Percentiles rank a stretch among this genome's conserved stretches.
phyloP scores from a whole-genome alignment of 495 filamentous ascomycete genomes.

The Aspergillus avenaceus region DNA sequence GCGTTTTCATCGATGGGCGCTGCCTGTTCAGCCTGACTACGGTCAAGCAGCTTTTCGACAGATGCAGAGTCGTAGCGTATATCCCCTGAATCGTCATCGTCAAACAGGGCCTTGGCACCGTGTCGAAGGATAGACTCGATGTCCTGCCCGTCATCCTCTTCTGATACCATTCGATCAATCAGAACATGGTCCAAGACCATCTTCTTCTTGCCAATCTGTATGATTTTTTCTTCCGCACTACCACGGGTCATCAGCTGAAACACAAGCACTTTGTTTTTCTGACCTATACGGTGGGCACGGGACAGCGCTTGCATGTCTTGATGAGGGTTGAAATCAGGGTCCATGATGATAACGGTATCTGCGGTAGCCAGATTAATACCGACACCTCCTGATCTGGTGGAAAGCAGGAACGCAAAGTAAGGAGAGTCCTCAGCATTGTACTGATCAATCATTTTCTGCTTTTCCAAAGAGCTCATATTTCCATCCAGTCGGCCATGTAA shows the following conservation, averaged over 20 bases:
- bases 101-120: conserved; percentile 82
- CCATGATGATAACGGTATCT: conserved; percentile 96
- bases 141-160: conserved; percentile 70
- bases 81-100: conserved; percentile 59
- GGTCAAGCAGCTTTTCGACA: conserved; percentile 84
- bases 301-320: conserved; percentile 96
- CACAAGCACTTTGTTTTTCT: conserved; percentile 91
- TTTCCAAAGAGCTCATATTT: conserved; percentile 70
- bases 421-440: conserved; percentile 84
- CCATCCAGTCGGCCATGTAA: conserved; percentile 81
- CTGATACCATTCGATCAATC: conserved; percentile 81
- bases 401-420: conserved; percentile 85
- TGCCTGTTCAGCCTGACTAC: conserved; percentile 74
- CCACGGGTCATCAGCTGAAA: conserved; percentile 90
- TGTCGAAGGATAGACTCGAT: conserved; percentile 85
- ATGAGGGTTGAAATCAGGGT: conserved; percentile 97
- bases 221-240: conserved; percentile 90
- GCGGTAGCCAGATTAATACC: conserved; percentile 97
- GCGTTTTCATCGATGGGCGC: conserved; percentile 50
- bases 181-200: conserved; percentile 89
- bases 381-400: conserved; percentile 90
- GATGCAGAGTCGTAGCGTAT: conserved; percentile 76
- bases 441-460: conserved; percentile 88
- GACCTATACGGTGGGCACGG: conserved; percentile 91
- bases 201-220: conserved; percentile 94